These are phyloP conservation scores for Ophiostoma sp. DNA, from an alignment of 2,329 filamentous ascomycete genomes.

Conservation along the genomic window DNA sequence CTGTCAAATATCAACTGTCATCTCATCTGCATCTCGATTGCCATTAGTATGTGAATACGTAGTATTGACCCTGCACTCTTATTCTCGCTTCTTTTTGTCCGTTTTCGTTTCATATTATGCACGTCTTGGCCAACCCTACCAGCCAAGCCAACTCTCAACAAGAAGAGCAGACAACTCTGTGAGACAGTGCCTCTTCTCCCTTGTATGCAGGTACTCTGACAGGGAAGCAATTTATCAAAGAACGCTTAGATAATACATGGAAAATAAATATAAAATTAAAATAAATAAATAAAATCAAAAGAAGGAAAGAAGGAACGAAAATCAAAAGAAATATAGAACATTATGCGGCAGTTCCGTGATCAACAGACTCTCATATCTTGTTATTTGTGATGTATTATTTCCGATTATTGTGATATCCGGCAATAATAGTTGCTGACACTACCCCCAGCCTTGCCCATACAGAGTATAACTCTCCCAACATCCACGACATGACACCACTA, in stretches of 20 bases:
- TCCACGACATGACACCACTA: not conserved
- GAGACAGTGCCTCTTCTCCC: not conserved
- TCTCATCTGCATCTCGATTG: constrained; percentile 6
- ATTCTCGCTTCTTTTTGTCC: constrained; percentile 1
- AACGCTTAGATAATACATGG: no score
- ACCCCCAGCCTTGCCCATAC: not conserved
- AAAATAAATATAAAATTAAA: not conserved
- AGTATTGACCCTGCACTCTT: no score
- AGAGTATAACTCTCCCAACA: not conserved
- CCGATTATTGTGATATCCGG: not conserved
- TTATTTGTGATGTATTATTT: not conserved
- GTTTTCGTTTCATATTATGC: not conserved
- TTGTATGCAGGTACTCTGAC: not conserved
- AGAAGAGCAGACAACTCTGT: not conserved
- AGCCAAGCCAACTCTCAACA: not conserved
- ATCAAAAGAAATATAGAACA: constrained; percentile 7
- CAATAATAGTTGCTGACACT: not conserved
- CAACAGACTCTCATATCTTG: not conserved
- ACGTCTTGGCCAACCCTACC: not conserved
- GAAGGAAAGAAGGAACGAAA: not conserved
- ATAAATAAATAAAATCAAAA: not conserved
- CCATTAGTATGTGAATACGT: not conserved
- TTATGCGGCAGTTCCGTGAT: not conserved
- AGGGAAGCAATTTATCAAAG: not conserved
- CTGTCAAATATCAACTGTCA: constrained; percentile 5